Evolutionary conservation across 1,139 yeast species (phyloP).

Genomic region (Pichia sp.): DNA sequence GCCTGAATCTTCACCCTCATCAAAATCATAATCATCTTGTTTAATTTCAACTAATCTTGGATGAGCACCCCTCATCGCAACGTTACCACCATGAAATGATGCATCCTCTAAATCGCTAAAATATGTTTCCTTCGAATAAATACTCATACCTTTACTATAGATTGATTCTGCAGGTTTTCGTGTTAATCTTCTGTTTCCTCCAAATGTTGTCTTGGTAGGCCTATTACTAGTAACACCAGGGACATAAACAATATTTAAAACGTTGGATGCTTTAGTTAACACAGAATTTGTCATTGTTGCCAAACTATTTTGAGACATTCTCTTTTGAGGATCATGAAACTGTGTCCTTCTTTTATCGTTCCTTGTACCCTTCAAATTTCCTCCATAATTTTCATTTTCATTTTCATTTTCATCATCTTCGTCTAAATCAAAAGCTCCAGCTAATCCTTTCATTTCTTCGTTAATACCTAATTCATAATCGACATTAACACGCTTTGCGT

Average conservation of each 20-base stretch:
- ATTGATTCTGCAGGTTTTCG: constrained; percentile 9
- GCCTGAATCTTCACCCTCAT: constrained; percentile 22
- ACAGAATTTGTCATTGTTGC: constrained; percentile 51
- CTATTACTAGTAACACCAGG: constrained; percentile 80
- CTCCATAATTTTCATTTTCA: constrained; percentile 10
- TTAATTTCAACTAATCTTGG: constrained; percentile 59
- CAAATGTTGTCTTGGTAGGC: constrained; percentile 6
- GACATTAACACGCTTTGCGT: constrained; percentile 28
- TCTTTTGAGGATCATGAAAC: constrained; percentile 14
- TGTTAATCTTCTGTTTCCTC: constrained; percentile 13
- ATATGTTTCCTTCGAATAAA: constrained; percentile 47
- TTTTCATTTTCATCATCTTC: constrained; percentile 20
- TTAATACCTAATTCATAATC: constrained; percentile 24
- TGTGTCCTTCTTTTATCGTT: neutral
- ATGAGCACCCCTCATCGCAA: constrained; percentile 59
- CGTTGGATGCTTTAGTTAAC: constrained; percentile 75
- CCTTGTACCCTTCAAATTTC: neutral
- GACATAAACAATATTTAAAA: constrained; percentile 88
- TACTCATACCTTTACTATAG: constrained; percentile 38
- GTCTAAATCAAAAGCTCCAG: constrained; percentile 19
- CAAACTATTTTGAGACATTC: constrained; percentile 37
- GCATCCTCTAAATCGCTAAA: constrained; percentile 54
- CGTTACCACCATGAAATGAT: constrained; percentile 46
- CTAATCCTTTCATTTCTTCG: constrained; percentile 23
- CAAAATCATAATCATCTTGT: constrained; percentile 46